A percentile compares a stretch with the other conserved stretches of the same genome.
These are phyloP conservation scores for Chrysoporthe deuterocubensis DNA, from an alignment of 2,329 filamentous ascomycete species.

Conservation along the genomic window DNA sequence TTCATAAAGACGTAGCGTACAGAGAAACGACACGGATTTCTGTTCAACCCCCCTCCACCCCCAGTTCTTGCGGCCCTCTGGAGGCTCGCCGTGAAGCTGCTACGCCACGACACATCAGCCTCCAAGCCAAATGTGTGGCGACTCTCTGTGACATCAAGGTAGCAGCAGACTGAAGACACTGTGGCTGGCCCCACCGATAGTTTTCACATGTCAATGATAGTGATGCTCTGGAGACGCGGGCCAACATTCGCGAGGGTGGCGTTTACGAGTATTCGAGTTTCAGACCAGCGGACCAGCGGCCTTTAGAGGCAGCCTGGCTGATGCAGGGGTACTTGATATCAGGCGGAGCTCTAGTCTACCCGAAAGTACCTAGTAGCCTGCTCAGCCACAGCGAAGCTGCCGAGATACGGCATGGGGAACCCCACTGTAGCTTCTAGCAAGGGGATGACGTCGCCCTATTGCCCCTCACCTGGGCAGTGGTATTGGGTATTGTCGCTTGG, in stretches of 20 bases:
- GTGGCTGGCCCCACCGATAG: not conserved
- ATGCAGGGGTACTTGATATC: not conserved
- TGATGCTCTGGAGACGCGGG: not conserved
- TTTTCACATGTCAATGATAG: not conserved
- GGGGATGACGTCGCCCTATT: conserved; percentile 30
- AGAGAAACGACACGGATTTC: conserved; percentile 1
- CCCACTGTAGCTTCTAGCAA: conserved; percentile 23
- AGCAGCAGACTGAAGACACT: not conserved
- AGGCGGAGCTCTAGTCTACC: not conserved
- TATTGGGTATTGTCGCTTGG: not conserved
- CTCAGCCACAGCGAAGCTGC: not conserved
- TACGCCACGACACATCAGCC: not conserved
- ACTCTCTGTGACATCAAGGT: not conserved
- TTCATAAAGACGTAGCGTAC: not conserved
- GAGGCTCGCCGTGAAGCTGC: not conserved
- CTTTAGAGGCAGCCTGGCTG: conserved; percentile 6
- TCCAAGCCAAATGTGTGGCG: not conserved
- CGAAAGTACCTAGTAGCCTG: not conserved
- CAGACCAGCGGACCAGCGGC: too few relatives aligned
- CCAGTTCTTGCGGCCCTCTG: not conserved
- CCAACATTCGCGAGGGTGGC: not conserved
- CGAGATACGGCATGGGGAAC: conserved; percentile 7
- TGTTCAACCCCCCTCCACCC: not conserved
- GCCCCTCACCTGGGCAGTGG: conserved; percentile 14
- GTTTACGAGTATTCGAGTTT: not conserved